Evolutionary conservation across 495 filamentous ascomycete species (phyloP).

Genomic region (Neurospora pannonica): DNA sequence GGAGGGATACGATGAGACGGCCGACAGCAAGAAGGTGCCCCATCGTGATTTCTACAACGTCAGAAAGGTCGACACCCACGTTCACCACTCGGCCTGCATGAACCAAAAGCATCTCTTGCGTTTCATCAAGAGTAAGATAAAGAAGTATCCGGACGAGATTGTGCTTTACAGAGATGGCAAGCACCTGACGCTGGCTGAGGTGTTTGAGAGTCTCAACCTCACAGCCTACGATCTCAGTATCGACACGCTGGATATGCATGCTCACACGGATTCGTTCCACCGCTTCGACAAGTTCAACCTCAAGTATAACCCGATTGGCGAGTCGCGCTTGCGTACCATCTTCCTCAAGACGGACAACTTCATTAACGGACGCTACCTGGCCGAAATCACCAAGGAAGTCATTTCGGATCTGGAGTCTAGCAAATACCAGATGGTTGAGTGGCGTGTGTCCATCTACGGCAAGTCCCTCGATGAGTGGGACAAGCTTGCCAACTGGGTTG

Average conservation of each 20-base stretch:
- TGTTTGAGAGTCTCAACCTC: slow-evolving; percentile 94
- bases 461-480: slow-evolving; percentile 92
- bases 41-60: slow-evolving; percentile 99
- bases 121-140: slow-evolving; percentile 99
- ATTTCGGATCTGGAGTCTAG: slow-evolving; percentile 96
- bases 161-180: slow-evolving; percentile 91
- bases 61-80: slow-evolving; percentile 96
- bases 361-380: slow-evolving; percentile 89
- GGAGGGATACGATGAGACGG: slow-evolving; percentile 95
- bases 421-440: slow-evolving; percentile 99
- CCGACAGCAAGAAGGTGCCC: slow-evolving; percentile 93
- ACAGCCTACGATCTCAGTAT: slow-evolving; percentile 98
- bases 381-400: slow-evolving; percentile 95
- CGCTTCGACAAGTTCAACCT: slow-evolving; percentile 99
- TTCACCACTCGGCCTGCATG: slow-evolving; percentile 99
- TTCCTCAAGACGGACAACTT: slow-evolving; percentile 98
- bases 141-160: slow-evolving; percentile 88
- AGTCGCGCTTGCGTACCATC: slow-evolving; percentile 88
- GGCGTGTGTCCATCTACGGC: slow-evolving; percentile 95
- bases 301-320: slow-evolving; percentile 96
- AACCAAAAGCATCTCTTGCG: slow-evolving; percentile 97
- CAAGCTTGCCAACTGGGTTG: slow-evolving; percentile 95
- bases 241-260: slow-evolving; percentile 98
- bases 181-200: slow-evolving; percentile 79
- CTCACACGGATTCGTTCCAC: slow-evolving; percentile 96